These are phyloP conservation scores for Viola pubescens DNA, from an alignment of 441 rosid genomes.

Conservation along the genomic window DNA sequence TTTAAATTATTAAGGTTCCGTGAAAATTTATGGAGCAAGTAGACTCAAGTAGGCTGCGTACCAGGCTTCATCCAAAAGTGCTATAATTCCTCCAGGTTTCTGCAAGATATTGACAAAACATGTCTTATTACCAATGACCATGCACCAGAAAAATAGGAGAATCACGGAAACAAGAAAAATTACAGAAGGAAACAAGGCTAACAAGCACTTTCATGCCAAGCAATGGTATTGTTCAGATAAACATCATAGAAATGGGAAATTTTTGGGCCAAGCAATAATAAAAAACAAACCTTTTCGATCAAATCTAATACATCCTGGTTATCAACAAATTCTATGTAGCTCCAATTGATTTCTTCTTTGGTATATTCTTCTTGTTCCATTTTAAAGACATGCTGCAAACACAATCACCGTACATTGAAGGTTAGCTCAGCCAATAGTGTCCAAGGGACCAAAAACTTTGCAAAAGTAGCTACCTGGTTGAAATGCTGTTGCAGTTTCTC, in stretches of 20 bases:
- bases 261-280: conserved; percentile 1
- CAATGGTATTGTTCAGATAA: conserved; percentile 7
- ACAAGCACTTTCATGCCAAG: conserved; percentile 8
- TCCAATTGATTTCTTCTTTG: conserved; percentile 98
- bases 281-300: conserved; percentile 80
- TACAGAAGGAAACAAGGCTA: background rate
- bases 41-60: conserved; percentile 30
- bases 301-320: conserved; percentile 98
- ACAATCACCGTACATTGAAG: conserved; percentile 20
- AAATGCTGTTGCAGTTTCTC: conserved; percentile 99
- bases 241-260: conserved; percentile 3
- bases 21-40: background rate
- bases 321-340: conserved; percentile 98
- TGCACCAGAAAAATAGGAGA: conserved; percentile 5
- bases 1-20: conserved; percentile 9
- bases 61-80: conserved; percentile 99
- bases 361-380: conserved; percentile 99
- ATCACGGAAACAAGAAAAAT: background rate
- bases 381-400: conserved; percentile 94
- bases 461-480: conserved; percentile 61
- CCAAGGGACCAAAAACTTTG: conserved; percentile 2
- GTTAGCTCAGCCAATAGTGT: conserved; percentile 12
- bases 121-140: conserved; percentile 15
- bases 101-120: conserved; percentile 37
- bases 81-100: conserved; percentile 99